These are phyloP conservation scores for Phytopythium oedochilum DNA, from an alignment of 352 stramenopile species.

Conservation along the genomic window DNA sequence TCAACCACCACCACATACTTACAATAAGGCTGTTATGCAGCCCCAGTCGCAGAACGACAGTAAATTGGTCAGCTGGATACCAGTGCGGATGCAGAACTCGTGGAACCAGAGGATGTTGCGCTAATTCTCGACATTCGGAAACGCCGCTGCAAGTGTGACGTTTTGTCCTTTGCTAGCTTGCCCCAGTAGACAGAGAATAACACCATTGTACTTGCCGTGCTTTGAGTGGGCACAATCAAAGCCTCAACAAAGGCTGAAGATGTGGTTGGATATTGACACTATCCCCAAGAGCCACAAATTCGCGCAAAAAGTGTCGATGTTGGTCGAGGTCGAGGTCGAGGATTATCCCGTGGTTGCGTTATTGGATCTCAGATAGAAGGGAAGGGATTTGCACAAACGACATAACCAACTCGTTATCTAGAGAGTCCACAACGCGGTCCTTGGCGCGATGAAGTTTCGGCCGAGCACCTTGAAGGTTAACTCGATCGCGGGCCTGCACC, in stretches of 20 bases:
- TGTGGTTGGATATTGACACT: not conserved
- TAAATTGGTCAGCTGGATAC: not conserved
- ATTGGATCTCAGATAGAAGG: not conserved
- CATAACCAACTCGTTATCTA: constrained; percentile 1
- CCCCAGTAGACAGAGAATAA: not conserved
- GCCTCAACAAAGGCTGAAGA: constrained; percentile 3
- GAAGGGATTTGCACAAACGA: constrained; percentile 4
- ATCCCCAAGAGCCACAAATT: constrained; percentile 3
- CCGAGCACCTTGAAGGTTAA: not conserved
- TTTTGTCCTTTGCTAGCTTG: constrained; percentile 4
- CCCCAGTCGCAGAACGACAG: constrained; percentile 1
- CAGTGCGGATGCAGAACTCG: not conserved
- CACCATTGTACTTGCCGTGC: constrained; percentile 2
- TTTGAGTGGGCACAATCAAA: constrained; percentile 11
- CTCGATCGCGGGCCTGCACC: not conserved
- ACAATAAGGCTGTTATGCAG: too few species aligned
- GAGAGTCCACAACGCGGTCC: not conserved
- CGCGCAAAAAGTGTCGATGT: constrained; percentile 5
- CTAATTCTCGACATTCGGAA: constrained; percentile 7
- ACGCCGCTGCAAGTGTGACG: constrained; percentile 2
- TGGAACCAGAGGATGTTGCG: constrained; percentile 3
- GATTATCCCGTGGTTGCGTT: constrained; percentile 1
- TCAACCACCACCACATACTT: too few species aligned
- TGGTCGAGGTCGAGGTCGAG: constrained; percentile 6
- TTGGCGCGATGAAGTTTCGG: constrained; percentile 8